Percentiles rank a stretch among this genome's conserved stretches.
These are phyloP conservation scores for Colletotrichum godetiae DNA, from an alignment of 2,329 filamentous ascomycete species.

Conservation along the genomic window DNA sequence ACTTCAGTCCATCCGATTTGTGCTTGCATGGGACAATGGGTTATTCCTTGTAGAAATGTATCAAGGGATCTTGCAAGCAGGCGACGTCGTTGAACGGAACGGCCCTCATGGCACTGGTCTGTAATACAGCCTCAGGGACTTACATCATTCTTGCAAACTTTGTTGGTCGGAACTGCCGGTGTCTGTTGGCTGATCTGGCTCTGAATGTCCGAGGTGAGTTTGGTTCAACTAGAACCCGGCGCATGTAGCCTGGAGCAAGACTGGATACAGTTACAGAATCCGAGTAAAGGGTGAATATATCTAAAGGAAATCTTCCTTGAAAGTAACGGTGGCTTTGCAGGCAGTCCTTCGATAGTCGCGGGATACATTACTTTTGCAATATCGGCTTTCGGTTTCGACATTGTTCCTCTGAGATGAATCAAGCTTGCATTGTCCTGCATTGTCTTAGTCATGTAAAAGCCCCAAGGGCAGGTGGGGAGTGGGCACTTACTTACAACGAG, in stretches of 20 bases:
- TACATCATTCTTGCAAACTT: neutral
- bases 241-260: neutral
- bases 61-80: neutral
- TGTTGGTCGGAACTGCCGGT: neutral
- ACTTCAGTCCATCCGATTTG: neutral
- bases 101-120: neutral
- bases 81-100: neutral
- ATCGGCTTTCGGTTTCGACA: neutral
- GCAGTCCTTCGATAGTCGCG: neutral
- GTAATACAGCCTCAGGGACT: neutral
- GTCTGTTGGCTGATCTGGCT: neutral
- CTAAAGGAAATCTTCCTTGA: neutral
- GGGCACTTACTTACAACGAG: neutral
- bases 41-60: neutral
- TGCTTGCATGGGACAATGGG: neutral
- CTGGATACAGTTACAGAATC: neutral
- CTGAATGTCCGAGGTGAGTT: neutral
- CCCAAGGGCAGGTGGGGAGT: neutral
- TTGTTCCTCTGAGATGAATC: slow-evolving; percentile 7
- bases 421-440: slow-evolving; percentile 17
- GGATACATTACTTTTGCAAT: neutral
- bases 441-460: neutral
- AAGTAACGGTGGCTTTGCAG: neutral
- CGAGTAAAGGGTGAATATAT: too few species aligned
- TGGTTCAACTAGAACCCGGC: neutral